These are phyloP conservation scores for Solanum hybrid DNA, from an alignment of 305 asterid genomes.

Conservation along the genomic window DNA sequence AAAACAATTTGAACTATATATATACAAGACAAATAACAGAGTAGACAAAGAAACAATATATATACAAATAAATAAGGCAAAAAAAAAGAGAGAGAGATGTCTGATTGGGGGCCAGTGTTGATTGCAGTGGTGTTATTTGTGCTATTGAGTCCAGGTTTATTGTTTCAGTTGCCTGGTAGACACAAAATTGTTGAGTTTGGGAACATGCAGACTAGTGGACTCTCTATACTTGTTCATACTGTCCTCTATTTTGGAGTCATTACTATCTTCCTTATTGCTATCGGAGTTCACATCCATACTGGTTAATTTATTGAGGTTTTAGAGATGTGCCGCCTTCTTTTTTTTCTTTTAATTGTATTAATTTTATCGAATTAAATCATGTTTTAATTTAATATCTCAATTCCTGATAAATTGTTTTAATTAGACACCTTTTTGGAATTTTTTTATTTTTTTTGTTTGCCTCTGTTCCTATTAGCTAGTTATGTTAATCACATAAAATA, in stretches of 20 bases:
- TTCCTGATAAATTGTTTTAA: not conserved
- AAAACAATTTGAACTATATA: not conserved
- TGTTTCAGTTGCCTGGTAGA: slow-evolving; percentile 29
- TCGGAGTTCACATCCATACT: slow-evolving; percentile 26
- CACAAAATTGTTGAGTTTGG: slow-evolving; percentile 19
- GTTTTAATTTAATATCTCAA: not conserved
- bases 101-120: slow-evolving; percentile 36
- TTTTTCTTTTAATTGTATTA: not conserved
- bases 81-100: not conserved
- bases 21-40: not conserved
- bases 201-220: slow-evolving; percentile 22
- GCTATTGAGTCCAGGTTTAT: slow-evolving; percentile 21
- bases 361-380: not conserved
- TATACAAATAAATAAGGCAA: not conserved
- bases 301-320: too few species aligned
- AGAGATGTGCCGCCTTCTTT: not conserved
- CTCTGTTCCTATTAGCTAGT: not conserved
- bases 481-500: not conserved
- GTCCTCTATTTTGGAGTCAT: slow-evolving; percentile 21
- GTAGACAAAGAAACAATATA: not conserved
- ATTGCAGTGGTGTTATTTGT: slow-evolving; percentile 28
- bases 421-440: not conserved
- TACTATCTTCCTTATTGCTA: slow-evolving; percentile 24
- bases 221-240: slow-evolving; percentile 25
- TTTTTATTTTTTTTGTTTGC: not conserved